Base-by-base conservation (phyloP, 495 filamentous ascomycete genomes). In the Trypethelium eluteriae region DNA sequence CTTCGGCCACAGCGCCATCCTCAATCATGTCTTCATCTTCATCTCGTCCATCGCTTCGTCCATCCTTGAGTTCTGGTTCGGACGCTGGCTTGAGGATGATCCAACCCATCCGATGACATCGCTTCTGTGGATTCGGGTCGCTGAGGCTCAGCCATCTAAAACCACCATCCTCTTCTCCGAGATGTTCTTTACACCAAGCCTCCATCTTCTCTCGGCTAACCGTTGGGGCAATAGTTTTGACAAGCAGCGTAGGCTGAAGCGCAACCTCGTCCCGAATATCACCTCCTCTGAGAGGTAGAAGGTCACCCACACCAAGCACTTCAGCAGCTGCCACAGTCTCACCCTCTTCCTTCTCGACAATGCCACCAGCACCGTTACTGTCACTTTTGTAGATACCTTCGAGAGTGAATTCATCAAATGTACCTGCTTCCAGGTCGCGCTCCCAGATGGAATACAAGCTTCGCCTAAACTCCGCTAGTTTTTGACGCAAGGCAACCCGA, bases 81-180 rank as follows among this genome's bases (percentile, higher is more conserved):
- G 86, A 79, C 12, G 86, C 85, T 49, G 92, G 89, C 74, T 97
- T 81, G 7, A 99, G 81, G 83, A 98, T 96, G 66, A 99, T 92
- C 93, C 93, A 99, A 32, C 95, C 94, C 80, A 99, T 99, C 1
- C 94, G 88, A 73, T 99, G 94, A 71, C 89, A 99, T 69, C 95
- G 89, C 79, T 99, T 99, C 67, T 89, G 86, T 0, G 95, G 93
- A 72, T 98, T 99, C 0, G 94, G 94, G 74, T 99, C 94, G 73
- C 92, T 96, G 50, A 98, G 82, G 64, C 92, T 96, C 9, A 96
- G 81, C 87, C 89, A 95, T 73, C 90, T 93, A 79, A 89, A 93
- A 0, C 93, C 92, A 64, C 93, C 91, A 68, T 92, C 86, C 34
- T 84, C 84, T 69, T 95, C 90, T 35, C 92, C 89, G 0, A 96